A percentile compares a stretch with the other conserved stretches of the same genome.
These are phyloP conservation scores for Phialocephala subalpina DNA, from an alignment of 2,329 filamentous ascomycete genomes.

Conservation along the genomic window DNA sequence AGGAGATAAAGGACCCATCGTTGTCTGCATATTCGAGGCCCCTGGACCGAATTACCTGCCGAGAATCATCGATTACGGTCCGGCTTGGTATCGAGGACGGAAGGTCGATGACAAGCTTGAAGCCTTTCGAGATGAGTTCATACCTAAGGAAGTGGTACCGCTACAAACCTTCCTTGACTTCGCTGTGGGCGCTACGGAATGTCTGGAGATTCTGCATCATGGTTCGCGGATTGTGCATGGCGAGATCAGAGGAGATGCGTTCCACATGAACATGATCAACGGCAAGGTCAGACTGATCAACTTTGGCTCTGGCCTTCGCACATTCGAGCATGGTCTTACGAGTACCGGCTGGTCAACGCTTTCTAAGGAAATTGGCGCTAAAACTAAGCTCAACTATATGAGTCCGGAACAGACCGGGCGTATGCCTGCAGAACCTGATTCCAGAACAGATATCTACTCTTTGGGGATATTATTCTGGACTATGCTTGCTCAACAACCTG, in stretches of 20 bases:
- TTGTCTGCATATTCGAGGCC: constrained; percentile 83
- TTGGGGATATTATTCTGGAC: constrained; percentile 90
- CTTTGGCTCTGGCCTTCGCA: constrained; percentile 85
- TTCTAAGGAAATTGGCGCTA: constrained; percentile 84
- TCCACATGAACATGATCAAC: constrained; percentile 80
- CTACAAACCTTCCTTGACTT: constrained; percentile 86
- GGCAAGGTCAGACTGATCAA: constrained; percentile 81
- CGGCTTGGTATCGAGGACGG: constrained; percentile 69
- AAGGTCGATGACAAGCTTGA: constrained; percentile 58
- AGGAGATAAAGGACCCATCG: constrained; percentile 73
- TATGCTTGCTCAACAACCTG: constrained; percentile 79
- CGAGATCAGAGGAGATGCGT: constrained; percentile 89
- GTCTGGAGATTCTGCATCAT: constrained; percentile 90
- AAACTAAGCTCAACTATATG: constrained; percentile 90
- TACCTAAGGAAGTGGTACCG: constrained; percentile 67
- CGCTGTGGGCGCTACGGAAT: constrained; percentile 86
- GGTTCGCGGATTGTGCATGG: constrained; percentile 87
- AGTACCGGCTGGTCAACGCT: constrained; percentile 87
- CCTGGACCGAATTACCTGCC: constrained; percentile 78
- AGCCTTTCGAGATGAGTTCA: constrained; percentile 44
- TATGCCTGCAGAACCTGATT: constrained; percentile 91
- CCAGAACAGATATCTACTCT: constrained; percentile 91
- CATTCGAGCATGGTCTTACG: constrained; percentile 88
- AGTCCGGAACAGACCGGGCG: constrained; percentile 94
- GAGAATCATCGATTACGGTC: constrained; percentile 78